These are phyloP conservation scores for Zizania latifolia DNA, from an alignment of 176 grass and related monocot genomes.

Conservation along the genomic window DNA sequence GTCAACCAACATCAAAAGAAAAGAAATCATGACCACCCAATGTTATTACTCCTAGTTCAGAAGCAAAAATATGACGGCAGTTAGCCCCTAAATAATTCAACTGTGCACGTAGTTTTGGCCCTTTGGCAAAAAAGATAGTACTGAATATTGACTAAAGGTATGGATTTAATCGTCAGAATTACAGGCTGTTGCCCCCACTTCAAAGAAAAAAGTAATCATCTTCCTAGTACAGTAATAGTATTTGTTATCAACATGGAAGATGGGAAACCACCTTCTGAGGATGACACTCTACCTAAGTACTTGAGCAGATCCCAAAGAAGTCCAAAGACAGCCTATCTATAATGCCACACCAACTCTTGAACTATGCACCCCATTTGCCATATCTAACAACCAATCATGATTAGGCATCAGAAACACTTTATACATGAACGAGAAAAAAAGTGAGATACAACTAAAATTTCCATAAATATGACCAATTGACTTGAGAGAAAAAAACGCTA, in stretches of 20 bases:
- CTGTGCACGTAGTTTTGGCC: not conserved
- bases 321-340: slow-evolving; percentile 36
- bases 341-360: slow-evolving; percentile 39
- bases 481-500: not conserved
- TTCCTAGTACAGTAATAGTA: slow-evolving; percentile 26
- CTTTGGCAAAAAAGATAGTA: not conserved
- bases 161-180: slow-evolving; percentile 10
- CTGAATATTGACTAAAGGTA: not conserved
- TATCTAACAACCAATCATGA: slow-evolving; percentile 42
- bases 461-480: slow-evolving; percentile 24
- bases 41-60: slow-evolving; percentile 12
- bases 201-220: slow-evolving; percentile 14
- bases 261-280: slow-evolving; percentile 29
- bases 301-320: slow-evolving; percentile 30
- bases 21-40: not conserved
- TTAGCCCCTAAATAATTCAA: not conserved
- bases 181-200: not conserved
- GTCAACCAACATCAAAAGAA: not conserved
- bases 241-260: slow-evolving; percentile 13
- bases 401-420: slow-evolving; percentile 17
- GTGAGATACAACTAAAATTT: slow-evolving; percentile 7
- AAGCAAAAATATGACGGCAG: not conserved
- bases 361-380: slow-evolving; percentile 15
- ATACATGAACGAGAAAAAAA: slow-evolving; percentile 14
- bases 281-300: slow-evolving; percentile 42